Percentiles rank a stretch among this genome's conserved stretches.
Conservation (phyloP, 805 yeast species). For the Ogataea ramenticola region DNA sequence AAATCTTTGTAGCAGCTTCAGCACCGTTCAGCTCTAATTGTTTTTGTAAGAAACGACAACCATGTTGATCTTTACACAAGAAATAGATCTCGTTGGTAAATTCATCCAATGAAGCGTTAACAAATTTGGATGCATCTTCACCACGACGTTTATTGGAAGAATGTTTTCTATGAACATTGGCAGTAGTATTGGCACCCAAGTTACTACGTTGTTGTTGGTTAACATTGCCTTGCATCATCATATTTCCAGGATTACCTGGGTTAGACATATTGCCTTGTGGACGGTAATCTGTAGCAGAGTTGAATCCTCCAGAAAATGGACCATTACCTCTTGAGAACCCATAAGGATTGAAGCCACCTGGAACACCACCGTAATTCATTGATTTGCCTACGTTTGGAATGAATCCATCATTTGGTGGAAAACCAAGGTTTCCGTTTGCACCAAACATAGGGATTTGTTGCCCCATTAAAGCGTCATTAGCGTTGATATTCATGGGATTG, state of each 20-base stretch:
- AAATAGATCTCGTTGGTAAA: slow-evolving; percentile 68
- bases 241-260: background rate
- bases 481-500: background rate
- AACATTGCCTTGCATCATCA: background rate
- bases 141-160: slow-evolving; percentile 31
- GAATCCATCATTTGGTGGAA: background rate
- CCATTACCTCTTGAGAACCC: background rate
- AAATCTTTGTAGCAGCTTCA: slow-evolving; percentile 67
- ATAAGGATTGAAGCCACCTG: background rate
- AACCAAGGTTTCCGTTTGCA: background rate
- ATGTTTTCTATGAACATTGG: slow-evolving; percentile 28
- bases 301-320: background rate
- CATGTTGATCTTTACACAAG: slow-evolving; percentile 92
- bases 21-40: slow-evolving; percentile 63
- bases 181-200: slow-evolving; percentile 21
- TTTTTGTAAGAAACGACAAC: slow-evolving; percentile 86
- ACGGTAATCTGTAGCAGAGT: background rate
- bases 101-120: slow-evolving; percentile 60
- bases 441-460: background rate
- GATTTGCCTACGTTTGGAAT: background rate
- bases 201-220: slow-evolving; percentile 7
- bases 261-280: background rate
- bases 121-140: slow-evolving; percentile 66
- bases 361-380: background rate
- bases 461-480: background rate